Base-by-base conservation (phyloP, 331 rosid genomes). In the Pyrus hybrid region DNA sequence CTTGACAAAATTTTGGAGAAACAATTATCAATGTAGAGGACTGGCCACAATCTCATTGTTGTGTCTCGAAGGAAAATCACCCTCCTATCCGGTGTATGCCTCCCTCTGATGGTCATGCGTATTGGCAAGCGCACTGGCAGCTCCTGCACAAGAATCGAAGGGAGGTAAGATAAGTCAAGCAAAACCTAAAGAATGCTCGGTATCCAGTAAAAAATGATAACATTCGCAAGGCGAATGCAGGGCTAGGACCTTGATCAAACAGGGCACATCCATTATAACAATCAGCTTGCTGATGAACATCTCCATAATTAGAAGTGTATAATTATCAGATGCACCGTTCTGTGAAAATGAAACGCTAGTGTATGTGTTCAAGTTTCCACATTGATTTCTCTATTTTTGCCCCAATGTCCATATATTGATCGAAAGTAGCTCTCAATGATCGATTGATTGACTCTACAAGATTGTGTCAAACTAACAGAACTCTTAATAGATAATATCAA, bases 31-130 rank as follows among this genome's bases (percentile, higher is more conserved):
- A 68, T 87, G 83, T 83, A 90, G 70, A 84, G 73, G 29, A 88
- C 85, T 2, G 91, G 92, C 91, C 97, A 90, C 72, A 78, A 32
- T 75, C 83, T 76, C 73, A 20, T 43, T 16, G 11, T 45, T 4
- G 84, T 80, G 81, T 86, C 91, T 72, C 56, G 81, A 58, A 90
- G 90, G 43, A 49, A 12, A 67, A 88, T 90, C 33, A 85, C 73
- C 79, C 22, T 79, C 75, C 81, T 73, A 11, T 64, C 70, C 61
- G 17, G 13, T 12, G 9, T 12, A 8, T 8, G 1, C 45, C 63
- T 75, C 12, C 63, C 62, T 26, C 4, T 8, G 35, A 7, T 1
- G 72, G 62, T 57, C 58, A 57, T 23, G 12, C 79, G 35, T n/a
- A 76, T 32, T 6, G 83, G 81, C 83, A 86, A 68, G 41, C 68